Conservation (phyloP, 257 asterid species). For the Plantago major region DNA sequence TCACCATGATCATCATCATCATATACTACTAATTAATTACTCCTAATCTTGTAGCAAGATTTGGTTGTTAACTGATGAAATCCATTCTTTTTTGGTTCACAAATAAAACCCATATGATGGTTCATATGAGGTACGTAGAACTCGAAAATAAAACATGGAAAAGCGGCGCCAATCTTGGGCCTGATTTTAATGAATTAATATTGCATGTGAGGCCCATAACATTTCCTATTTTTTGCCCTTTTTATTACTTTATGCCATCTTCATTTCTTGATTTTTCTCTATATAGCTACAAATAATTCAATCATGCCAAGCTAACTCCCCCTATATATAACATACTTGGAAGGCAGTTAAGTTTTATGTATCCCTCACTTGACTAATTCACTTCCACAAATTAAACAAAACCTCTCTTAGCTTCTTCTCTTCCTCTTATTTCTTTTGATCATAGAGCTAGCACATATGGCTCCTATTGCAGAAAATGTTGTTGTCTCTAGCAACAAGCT, state of each 20-base stretch:
- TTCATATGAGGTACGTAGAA: background rate
- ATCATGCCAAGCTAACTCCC: background rate
- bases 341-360: slow-evolving; percentile 2
- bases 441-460: no score
- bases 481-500: slow-evolving; percentile 64
- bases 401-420: no score
- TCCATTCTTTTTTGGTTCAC: no score
- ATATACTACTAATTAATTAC: no score
- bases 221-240: background rate
- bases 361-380: background rate
- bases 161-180: slow-evolving; percentile 56
- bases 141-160: slow-evolving; percentile 11
- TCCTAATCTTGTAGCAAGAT: no score
- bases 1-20: no score
- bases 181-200: slow-evolving; percentile 20
- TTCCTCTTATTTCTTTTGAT: background rate
- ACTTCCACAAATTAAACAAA: slow-evolving; percentile 10
- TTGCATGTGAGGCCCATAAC: slow-evolving; percentile 49
- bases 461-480: slow-evolving; percentile 51
- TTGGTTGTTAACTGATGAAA: no score
- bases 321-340: slow-evolving; percentile 16
- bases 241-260: slow-evolving; percentile 19
- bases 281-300: background rate
- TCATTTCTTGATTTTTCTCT: background rate
- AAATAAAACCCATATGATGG: no score